phyloP scores from a whole-genome alignment of 148 eudicot genomes.

The Amaranthus palmeri region DNA sequence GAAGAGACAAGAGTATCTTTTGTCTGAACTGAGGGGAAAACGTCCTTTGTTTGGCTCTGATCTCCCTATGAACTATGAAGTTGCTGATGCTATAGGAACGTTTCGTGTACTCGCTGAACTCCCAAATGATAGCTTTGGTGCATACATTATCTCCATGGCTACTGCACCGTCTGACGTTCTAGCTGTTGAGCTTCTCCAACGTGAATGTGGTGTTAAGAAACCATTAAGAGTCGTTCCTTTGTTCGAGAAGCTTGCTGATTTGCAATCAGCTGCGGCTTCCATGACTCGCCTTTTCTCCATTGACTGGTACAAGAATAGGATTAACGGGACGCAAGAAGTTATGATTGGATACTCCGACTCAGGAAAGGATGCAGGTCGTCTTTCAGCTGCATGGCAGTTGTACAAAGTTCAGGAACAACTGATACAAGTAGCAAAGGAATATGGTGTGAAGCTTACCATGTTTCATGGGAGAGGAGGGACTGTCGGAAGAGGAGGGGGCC shows the following conservation, averaged over 20 bases:
- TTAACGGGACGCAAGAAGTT: constrained; percentile 82
- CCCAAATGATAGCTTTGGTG: constrained; percentile 68
- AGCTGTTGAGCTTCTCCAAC: constrained; percentile 76
- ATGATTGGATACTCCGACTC: constrained; percentile 94
- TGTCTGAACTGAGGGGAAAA: constrained; percentile 65
- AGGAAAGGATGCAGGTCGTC: constrained; percentile 88
- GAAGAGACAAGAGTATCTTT: constrained; percentile 73
- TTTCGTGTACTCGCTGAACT: constrained; percentile 65
- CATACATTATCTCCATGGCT: constrained; percentile 82
- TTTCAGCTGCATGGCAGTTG: constrained; percentile 86
- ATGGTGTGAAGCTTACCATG: constrained; percentile 82
- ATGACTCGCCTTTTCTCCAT: constrained; percentile 67
- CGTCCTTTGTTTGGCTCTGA: constrained; percentile 79
- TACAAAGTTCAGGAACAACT: constrained; percentile 88
- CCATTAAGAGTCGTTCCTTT: constrained; percentile 82
- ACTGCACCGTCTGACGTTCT: constrained; percentile 84
- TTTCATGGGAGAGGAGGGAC: constrained; percentile 93
- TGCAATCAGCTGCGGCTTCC: constrained; percentile 78
- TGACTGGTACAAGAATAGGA: constrained; percentile 71
- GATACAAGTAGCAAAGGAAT: constrained; percentile 61
- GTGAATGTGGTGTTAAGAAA: constrained; percentile 54
- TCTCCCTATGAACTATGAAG: constrained; percentile 80
- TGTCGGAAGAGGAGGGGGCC: constrained; percentile 87
- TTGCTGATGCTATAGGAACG: constrained; percentile 69
- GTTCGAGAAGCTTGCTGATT: constrained; percentile 84